A percentile compares a stretch with the other conserved stretches of the same genome.
Conservation (phyloP, 179 eudicot species). For the Actinidia polygama region DNA sequence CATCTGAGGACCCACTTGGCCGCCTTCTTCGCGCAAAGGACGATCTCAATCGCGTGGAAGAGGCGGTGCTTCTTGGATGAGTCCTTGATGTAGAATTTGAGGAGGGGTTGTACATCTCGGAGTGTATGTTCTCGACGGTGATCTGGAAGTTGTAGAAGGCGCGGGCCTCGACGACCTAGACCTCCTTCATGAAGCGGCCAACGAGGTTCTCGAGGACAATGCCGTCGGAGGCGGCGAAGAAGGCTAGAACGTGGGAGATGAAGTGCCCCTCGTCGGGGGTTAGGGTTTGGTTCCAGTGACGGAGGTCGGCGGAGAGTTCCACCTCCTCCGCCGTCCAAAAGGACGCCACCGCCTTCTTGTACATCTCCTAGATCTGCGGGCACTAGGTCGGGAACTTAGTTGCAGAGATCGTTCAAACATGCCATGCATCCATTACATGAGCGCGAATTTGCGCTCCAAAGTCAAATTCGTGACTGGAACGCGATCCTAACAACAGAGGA, state of each 20-base stretch:
- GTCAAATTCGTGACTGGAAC: background rate
- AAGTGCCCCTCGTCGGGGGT: slow-evolving; percentile 62
- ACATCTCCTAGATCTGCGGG: slow-evolving; percentile 90
- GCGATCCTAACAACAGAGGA: background rate
- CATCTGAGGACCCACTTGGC: slow-evolving; percentile 74
- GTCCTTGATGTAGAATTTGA: slow-evolving; percentile 77
- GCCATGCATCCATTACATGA: background rate
- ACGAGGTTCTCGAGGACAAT: slow-evolving; percentile 83
- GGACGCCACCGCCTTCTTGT: slow-evolving; percentile 89
- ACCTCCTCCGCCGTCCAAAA: slow-evolving; percentile 96
- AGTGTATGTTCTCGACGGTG: slow-evolving; percentile 82
- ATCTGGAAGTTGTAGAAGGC: slow-evolving; percentile 86
- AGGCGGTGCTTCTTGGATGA: slow-evolving; percentile 46
- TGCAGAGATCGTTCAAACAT: background rate
- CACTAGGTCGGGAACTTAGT: slow-evolving; percentile 72
- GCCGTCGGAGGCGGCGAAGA: slow-evolving; percentile 83
- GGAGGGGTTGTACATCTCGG: slow-evolving; percentile 71
- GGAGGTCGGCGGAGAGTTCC: slow-evolving; percentile 57
- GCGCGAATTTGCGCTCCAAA: background rate
- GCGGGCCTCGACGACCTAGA: slow-evolving; percentile 74
- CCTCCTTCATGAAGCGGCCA: slow-evolving; percentile 74
- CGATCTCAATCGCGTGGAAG: slow-evolving; percentile 74
- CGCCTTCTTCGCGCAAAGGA: slow-evolving; percentile 66
- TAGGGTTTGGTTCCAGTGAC: slow-evolving; percentile 62
- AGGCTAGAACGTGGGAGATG: slow-evolving; percentile 76